A percentile compares a stretch with the other conserved stretches of the same genome.
phyloP scores from a whole-genome alignment of 345 rosid genomes.

The Lumnitzera racemosa region DNA sequence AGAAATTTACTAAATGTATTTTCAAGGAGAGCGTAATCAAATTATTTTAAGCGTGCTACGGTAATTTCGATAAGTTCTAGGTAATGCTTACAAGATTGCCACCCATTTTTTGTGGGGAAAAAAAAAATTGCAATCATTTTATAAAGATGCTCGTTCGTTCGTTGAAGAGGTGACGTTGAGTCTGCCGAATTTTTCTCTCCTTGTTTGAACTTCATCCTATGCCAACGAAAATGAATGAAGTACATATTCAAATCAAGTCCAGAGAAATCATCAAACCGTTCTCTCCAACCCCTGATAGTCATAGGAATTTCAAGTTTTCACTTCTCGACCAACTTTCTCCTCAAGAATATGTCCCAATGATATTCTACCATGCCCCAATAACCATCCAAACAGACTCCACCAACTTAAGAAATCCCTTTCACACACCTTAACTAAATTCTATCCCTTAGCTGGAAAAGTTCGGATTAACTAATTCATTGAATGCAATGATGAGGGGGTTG shows the following conservation, averaged over 20 bases:
- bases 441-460: slow-evolving; percentile 19
- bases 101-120: too few species aligned
- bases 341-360: slow-evolving; percentile 10
- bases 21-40: too few species aligned
- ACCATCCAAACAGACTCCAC: not conserved
- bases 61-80: too few species aligned
- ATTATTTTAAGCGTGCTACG: too few species aligned
- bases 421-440: slow-evolving; percentile 9
- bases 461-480: slow-evolving; percentile 13
- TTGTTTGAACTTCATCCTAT: too few species aligned
- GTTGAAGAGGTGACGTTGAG: too few species aligned
- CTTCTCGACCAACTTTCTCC: slow-evolving; percentile 19
- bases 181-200: too few species aligned
- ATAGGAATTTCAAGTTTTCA: slow-evolving; percentile 18
- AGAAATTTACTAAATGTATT: too few species aligned
- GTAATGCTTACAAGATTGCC: too few species aligned
- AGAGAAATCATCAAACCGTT: slow-evolving; percentile 23
- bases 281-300: slow-evolving; percentile 21
- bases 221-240: not conserved
- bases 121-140: too few species aligned
- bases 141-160: too few species aligned
- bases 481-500: slow-evolving; percentile 20
- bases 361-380: slow-evolving; percentile 11
- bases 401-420: slow-evolving; percentile 19
- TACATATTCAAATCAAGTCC: slow-evolving; percentile 13